phyloP scores from a whole-genome alignment of 176 grass and related monocot genomes.

The Dendrocalamus sinicus region DNA sequence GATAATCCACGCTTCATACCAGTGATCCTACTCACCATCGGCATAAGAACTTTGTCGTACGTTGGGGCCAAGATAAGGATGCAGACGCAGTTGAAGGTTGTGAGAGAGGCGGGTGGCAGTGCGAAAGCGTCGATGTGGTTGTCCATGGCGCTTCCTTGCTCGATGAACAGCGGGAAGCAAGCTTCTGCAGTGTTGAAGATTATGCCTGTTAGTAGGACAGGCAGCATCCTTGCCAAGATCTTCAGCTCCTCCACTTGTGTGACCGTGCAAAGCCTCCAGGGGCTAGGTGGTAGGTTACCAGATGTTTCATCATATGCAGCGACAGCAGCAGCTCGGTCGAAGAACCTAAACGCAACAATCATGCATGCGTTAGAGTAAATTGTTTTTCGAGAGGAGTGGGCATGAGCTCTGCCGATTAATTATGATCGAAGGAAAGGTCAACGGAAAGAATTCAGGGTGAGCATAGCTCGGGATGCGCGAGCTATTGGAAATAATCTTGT shows the following conservation, averaged over 20 bases:
- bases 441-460: background rate
- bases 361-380: too few species aligned
- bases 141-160: conserved; percentile 59
- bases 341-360: conserved; percentile 32
- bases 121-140: conserved; percentile 7
- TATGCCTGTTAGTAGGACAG: conserved; percentile 17
- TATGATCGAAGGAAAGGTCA: too few species aligned
- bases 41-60: conserved; percentile 45
- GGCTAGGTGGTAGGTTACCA: background rate
- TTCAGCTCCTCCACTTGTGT: conserved; percentile 70
- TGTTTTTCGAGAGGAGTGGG: too few species aligned
- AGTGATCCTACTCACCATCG: conserved; percentile 40
- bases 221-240: conserved; percentile 36
- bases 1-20: conserved; percentile 48
- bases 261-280: conserved; percentile 52
- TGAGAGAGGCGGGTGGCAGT: conserved; percentile 54
- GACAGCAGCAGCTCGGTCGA: conserved; percentile 61
- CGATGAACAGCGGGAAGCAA: conserved; percentile 46
- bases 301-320: background rate
- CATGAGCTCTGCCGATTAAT: too few species aligned
- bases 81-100: conserved; percentile 48
- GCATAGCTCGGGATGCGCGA: too few species aligned
- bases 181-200: conserved; percentile 37
- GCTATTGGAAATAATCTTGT: too few species aligned
- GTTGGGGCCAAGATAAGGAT: conserved; percentile 40